A percentile compares a stretch with the other conserved stretches of the same genome.
phyloP scores from a whole-genome alignment of 148 eudicot species.

The Chenopodium quinoa region DNA sequence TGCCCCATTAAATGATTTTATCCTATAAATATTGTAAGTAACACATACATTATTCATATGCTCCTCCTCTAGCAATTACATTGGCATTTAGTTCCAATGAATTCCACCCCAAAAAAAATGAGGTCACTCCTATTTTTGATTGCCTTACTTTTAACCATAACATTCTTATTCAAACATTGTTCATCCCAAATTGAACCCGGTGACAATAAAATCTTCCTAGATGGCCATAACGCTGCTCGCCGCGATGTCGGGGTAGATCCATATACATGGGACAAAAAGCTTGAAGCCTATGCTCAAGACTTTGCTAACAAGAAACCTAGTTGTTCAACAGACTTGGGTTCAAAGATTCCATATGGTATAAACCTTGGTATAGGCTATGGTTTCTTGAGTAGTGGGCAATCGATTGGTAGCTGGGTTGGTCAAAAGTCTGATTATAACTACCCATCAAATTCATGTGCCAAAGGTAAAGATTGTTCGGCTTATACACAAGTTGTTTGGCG shows the following conservation, averaged over 20 bases:
- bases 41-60: no score
- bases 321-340: background rate
- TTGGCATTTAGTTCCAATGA: no score
- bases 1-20: no score
- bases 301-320: background rate
- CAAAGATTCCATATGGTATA: background rate
- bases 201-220: background rate
- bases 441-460: background rate
- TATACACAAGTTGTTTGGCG: background rate
- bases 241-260: background rate
- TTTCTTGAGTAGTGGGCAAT: background rate
- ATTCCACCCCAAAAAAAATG: no score
- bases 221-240: background rate
- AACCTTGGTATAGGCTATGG: background rate
- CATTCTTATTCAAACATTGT: no score
- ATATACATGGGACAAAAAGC: background rate
- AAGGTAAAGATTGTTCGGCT: background rate
- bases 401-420: background rate
- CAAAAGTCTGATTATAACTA: background rate
- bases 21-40: no score
- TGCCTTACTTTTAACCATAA: no score
- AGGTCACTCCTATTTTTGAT: no score
- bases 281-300: background rate
- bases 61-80: no score
- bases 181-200: no score